Percentiles rank a stretch among this genome's conserved stretches.
Conservation (phyloP, 164 flowering plant genomes). For the Vitis amurensis region DNA sequence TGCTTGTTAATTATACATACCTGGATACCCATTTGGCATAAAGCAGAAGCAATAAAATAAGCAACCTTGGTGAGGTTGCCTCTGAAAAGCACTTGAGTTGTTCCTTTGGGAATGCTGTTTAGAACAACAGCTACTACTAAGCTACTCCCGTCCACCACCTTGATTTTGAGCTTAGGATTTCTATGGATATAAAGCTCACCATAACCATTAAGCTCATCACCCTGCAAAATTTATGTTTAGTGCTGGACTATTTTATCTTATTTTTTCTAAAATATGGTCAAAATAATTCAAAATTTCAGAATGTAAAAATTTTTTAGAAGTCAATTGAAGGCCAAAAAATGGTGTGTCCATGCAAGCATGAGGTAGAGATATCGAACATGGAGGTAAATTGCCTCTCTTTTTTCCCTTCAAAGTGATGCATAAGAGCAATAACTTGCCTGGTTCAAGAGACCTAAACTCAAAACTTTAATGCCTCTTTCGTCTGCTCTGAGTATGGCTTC, state of each 20-base stretch:
- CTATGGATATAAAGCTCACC: conserved; percentile 58
- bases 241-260: neutral
- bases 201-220: conserved; percentile 55
- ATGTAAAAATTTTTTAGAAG: no score
- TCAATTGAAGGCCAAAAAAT: no score
- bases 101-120: conserved; percentile 56
- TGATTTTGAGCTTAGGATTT: conserved; percentile 50
- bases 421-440: conserved; percentile 44
- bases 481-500: conserved; percentile 69
- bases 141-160: conserved; percentile 63
- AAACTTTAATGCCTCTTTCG: conserved; percentile 45
- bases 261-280: neutral
- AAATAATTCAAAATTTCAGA: no score
- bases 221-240: conserved; percentile 29
- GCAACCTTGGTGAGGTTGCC: conserved; percentile 53
- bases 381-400: conserved; percentile 36
- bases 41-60: conserved; percentile 31
- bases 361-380: no score
- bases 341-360: no score
- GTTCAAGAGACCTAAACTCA: conserved; percentile 16
- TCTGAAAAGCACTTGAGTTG: conserved; percentile 49
- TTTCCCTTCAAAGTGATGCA: conserved; percentile 31
- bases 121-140: conserved; percentile 56
- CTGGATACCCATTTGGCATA: conserved; percentile 55
- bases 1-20: conserved; percentile 26